Evolutionary conservation across 2,329 filamentous ascomycete species (phyloP), one percentile per base, ranked within the genome.

Genomic region (Apiospora arundinis): DNA sequence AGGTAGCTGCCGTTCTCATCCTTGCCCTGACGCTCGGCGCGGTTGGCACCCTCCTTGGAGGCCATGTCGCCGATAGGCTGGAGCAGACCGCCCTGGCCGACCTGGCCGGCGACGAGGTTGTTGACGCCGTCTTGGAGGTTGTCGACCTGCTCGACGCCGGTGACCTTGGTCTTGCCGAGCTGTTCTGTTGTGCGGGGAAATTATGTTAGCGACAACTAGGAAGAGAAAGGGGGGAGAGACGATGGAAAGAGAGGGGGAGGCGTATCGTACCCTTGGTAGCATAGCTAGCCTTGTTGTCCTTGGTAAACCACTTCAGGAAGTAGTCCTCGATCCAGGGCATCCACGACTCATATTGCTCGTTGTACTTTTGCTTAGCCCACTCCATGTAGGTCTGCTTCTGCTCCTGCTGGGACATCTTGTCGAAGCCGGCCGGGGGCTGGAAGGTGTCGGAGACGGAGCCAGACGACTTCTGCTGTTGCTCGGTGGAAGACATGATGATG

Each of bases 251-350:
- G n/a, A 46, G 37, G 65, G 71, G 56, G 44, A 48, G 42, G 46
- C 46, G 14, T 37, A 9, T 49, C 42, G 67, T 80, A 93, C 92
- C 87, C 81, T 92, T 93, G 1, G 91, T 87, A 7, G 89, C 85
- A 77, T 94, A 94, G 78, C 88, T 91, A 6, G 91, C 88, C 82
- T 94, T 93, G 86, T 94, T 94, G 78, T 93, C 91, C 74, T 91
- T 92, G 76, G 91, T 92, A 81, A 93, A 93, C 85, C 89, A 93
- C 69, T 86, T 85, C 40, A 94, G 86, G 79, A 93, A 93, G 72
- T 90, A 81, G 80, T 94, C 92, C 81, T 94, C 92, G 71, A 93
- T 83, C 92, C 92, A 94, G 0, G 92, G 92, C 79, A 93, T 87
- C 92, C 92, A 94, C 76, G 83, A 86, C 78, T 94, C 91, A 81